phyloP scores from a whole-genome alignment of 2,329 filamentous ascomycete species.

The Thelonectria blattea region DNA sequence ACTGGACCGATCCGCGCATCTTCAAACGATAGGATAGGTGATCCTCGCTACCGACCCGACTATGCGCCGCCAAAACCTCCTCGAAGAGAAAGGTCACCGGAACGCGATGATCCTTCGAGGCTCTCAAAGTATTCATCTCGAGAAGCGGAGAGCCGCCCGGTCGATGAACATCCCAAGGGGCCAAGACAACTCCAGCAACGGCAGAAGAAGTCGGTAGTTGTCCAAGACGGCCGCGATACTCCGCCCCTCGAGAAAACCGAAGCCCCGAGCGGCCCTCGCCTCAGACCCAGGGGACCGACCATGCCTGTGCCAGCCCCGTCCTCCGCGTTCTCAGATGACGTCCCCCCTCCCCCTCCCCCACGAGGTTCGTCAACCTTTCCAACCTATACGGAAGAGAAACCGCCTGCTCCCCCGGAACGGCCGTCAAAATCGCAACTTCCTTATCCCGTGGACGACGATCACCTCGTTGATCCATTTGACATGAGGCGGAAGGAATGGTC shows the following conservation, averaged over 20 bases:
- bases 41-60: slow-evolving; percentile 37
- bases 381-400: slow-evolving; percentile 27
- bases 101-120: slow-evolving; percentile 30
- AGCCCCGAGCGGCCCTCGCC: slow-evolving; percentile 31
- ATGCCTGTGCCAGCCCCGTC: slow-evolving; percentile 43
- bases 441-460: slow-evolving; percentile 48
- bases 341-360: slow-evolving; percentile 21
- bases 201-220: slow-evolving; percentile 44
- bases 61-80: slow-evolving; percentile 36
- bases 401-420: slow-evolving; percentile 25
- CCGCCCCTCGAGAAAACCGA: slow-evolving; percentile 36
- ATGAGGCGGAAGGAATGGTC: slow-evolving; percentile 29
- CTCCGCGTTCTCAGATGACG: slow-evolving; percentile 27
- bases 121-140: slow-evolving; percentile 30
- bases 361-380: slow-evolving; percentile 43
- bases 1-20: slow-evolving; percentile 35
- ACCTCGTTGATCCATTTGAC: slow-evolving; percentile 33
- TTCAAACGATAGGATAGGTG: slow-evolving; percentile 44
- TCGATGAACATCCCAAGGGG: slow-evolving; percentile 46
- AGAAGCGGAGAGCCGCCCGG: slow-evolving; percentile 45
- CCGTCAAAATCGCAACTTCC: slow-evolving; percentile 40
- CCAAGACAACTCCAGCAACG: slow-evolving; percentile 38
- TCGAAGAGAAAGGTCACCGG: slow-evolving; percentile 41
- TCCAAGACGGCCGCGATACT: slow-evolving; percentile 44
- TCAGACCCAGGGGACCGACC: slow-evolving; percentile 45